Base-by-base conservation (phyloP, 345 rosid species). In the Dipteronia sinensis region DNA sequence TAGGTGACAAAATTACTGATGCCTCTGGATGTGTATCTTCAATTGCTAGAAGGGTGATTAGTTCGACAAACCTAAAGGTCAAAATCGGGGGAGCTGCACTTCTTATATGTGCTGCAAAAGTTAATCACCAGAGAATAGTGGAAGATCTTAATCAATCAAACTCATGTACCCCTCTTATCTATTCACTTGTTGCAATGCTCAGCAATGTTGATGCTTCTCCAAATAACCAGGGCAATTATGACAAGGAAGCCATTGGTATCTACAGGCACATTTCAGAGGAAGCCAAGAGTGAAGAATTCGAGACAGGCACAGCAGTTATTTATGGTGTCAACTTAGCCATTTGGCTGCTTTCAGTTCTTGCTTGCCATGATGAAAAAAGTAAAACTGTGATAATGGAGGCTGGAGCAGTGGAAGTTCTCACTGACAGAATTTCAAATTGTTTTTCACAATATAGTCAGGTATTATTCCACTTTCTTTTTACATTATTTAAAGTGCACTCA, bases 51-150 rank as follows among this genome's bases (percentile, higher is more conserved):
- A 89, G 99, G 85, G 92, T 94, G 82, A 88, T 89, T 76, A 81
- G 80, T 85, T 90, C 96, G 62, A 79, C 82, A 74, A 88, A 82
- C 78, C 78, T 74, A 44, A 94, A 88, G 83, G 97, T 97, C 79
- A 91, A 91, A 88, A 88, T 97, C 83, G 98, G 99, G 58, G 99
- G 97, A 85, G 89, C 93, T 80, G 97, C 98, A 58, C 85, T 97
- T 76, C 94, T 97, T 70, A 90, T 89, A 74, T 97, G 98, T 86
- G 96, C 98, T 56, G 94, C 98, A 34, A 93, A 93, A 87, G 96
- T 90, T 82, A 83, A 93, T 81, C 92, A 89, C 77, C 91, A 87
- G 84, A 93, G 88, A 78, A 81, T 94, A 79, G 88, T 93, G 85
- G 98, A 90, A 76, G 96, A 94, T 86, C 93, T 97, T 69, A 89